These are phyloP conservation scores for Byssochlamys sp. DNA, from an alignment of 2,329 filamentous ascomycete species.

Conservation along the genomic window DNA sequence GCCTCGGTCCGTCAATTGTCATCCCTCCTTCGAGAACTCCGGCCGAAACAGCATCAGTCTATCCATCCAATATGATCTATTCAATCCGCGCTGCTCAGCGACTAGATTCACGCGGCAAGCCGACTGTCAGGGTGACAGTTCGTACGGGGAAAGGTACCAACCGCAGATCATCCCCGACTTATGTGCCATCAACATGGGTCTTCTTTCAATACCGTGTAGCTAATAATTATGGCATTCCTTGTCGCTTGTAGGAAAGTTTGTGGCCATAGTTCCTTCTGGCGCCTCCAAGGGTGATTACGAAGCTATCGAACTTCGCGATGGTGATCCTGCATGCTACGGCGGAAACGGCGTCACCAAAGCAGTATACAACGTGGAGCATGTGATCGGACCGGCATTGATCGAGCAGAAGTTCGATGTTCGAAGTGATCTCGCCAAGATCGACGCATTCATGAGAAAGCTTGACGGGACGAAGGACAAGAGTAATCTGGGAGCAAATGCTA, in stretches of 20 bases:
- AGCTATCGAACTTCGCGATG: slow-evolving; percentile 35
- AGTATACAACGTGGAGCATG: slow-evolving; percentile 46
- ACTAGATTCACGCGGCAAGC: slow-evolving; percentile 28
- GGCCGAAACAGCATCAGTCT: neutral
- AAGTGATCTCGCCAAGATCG: slow-evolving; percentile 46
- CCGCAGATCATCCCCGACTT: neutral
- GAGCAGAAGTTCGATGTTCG: slow-evolving; percentile 43
- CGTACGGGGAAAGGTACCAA: slow-evolving; percentile 16
- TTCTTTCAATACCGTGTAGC: neutral
- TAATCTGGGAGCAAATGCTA: slow-evolving; percentile 51
- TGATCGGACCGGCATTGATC: slow-evolving; percentile 47
- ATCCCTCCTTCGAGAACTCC: neutral
- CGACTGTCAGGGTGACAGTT: slow-evolving; percentile 25
- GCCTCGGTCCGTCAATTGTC: neutral
- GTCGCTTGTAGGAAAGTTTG: slow-evolving; percentile 20
- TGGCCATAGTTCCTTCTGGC: slow-evolving; percentile 25
- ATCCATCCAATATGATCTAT: neutral
- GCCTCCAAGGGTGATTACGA: slow-evolving; percentile 27
- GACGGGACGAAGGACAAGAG: slow-evolving; percentile 53
- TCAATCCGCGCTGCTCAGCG: slow-evolving; percentile 16
- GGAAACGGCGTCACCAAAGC: slow-evolving; percentile 50
- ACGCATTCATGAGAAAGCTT: slow-evolving; percentile 44
- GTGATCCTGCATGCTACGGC: slow-evolving; percentile 44
- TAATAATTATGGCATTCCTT: neutral
- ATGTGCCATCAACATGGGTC: neutral